Base-by-base conservation (phyloP, 2,329 filamentous ascomycete species). In the Claviceps spartinae region DNA sequence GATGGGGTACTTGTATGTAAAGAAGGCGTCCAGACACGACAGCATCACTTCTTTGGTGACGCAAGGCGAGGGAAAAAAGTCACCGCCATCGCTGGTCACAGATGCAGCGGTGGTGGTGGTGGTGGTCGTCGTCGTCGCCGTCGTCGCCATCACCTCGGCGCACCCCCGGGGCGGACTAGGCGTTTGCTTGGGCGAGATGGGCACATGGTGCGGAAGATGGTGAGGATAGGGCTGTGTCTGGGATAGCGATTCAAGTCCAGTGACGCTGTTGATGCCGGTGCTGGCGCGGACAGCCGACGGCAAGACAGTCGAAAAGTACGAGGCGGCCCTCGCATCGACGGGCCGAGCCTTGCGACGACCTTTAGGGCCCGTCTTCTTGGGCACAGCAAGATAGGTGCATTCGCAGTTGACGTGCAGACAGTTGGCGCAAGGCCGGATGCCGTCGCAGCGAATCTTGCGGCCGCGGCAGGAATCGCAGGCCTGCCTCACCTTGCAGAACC, bases 1-100 rank as follows among this genome's bases (percentile, higher is more conserved):
- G 3, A 67, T 61, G 0, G 64, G 62, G 18, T 67, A 66, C 49
- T 67, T 67, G 49, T 67, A 63, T 30, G 54, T 59, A 46, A 67
- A 65, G 24, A 63, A 67, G 1, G 59, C 64, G 45, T 65, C 58
- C 0, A 67, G 40, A 18, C 61, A 65, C 46, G 57, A 58, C 41
- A 37, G 48, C 16, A 66, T 51, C 2, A 62, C 48, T 3, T 54
- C 43, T 1, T 48, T 51, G 42, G 49, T 51, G 36, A 51, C 22
- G 43, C 20, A n/a, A 11, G 49, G 43, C 36, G 49, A 51, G 30
- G 43, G 49, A 11, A 45, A 1, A 34, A 51, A 51, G 20, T 47
- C 0, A 52, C 54, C 5, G 61, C 47, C 38, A 18, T 26, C 46
- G 36, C 42, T 14, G 55, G 40, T 1, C 53, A 57, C 13, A 53